Conservation (phyloP, 495 filamentous ascomycete species). For the Penicillium cinerascens region DNA sequence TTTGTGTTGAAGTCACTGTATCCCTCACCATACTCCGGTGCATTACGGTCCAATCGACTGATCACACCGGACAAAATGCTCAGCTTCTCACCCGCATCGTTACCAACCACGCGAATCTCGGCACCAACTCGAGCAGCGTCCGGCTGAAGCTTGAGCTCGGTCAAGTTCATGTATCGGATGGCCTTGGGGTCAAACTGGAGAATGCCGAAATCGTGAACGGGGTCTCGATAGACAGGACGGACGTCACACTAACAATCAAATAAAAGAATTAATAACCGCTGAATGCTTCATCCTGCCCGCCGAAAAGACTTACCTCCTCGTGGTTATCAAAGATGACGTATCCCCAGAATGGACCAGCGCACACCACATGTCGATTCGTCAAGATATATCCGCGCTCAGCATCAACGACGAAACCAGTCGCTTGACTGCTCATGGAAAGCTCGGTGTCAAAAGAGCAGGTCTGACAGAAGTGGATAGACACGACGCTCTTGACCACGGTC, state of each 20-base stretch:
- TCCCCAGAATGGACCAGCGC: constrained; percentile 94
- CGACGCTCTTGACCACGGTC: constrained; percentile 84
- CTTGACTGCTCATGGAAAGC: constrained; percentile 86
- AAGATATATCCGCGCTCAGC: constrained; percentile 88
- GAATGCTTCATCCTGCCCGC: neutral
- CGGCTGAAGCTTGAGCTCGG: constrained; percentile 75
- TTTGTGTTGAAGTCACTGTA: constrained; percentile 99
- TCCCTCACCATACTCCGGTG: constrained; percentile 95
- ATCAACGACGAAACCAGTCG: constrained; percentile 97
- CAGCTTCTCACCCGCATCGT: constrained; percentile 97
- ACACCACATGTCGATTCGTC: constrained; percentile 92
- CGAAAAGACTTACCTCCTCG: constrained; percentile 59
- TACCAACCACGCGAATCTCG: constrained; percentile 96
- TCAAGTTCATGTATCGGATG: constrained; percentile 93
- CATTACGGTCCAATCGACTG: constrained; percentile 90
- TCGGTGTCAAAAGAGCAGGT: constrained; percentile 98
- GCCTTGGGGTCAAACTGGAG: constrained; percentile 91
- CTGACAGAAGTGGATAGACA: constrained; percentile 98
- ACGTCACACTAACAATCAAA: constrained; percentile 71
- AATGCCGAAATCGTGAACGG: constrained; percentile 97
- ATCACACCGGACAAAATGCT: constrained; percentile 98
- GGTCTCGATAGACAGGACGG: constrained; percentile 96
- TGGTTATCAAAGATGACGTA: constrained; percentile 99
- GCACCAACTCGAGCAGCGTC: constrained; percentile 84
- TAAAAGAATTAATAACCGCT: neutral